Evolutionary conservation across 306 rosid species (phyloP).

Genomic region (Glycine tomentella): DNA sequence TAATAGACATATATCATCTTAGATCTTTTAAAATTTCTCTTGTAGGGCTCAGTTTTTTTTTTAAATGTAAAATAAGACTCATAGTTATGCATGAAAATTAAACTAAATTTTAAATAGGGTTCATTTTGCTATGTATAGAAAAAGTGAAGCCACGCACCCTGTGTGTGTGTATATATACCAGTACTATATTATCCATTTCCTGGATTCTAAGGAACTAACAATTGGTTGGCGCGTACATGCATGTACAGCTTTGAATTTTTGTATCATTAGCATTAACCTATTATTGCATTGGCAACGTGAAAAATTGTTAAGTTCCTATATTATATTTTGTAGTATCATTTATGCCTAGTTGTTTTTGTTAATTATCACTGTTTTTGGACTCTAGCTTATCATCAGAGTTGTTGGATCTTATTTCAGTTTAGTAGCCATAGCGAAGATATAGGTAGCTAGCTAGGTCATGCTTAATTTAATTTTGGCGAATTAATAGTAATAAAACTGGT

Average conservation of each 20-base stretch:
- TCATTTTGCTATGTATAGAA: not conserved
- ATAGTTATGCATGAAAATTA: too few relatives aligned
- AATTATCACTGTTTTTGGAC: not conserved
- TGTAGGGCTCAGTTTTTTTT: too few relatives aligned
- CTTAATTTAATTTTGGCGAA: not conserved
- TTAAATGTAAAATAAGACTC: too few relatives aligned
- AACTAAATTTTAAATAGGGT: too few relatives aligned
- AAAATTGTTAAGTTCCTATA: not conserved
- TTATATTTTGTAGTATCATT: too few relatives aligned
- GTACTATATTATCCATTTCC: not conserved
- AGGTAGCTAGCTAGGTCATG: too few relatives aligned
- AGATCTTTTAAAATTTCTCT: too few relatives aligned
- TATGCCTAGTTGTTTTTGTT: not conserved
- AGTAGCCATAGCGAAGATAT: not conserved
- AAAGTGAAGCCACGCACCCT: not conserved
- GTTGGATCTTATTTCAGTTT: not conserved
- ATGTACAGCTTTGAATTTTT: constrained; percentile 9
- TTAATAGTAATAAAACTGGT: not conserved
- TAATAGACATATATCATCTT: too few relatives aligned
- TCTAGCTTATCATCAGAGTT: not conserved
- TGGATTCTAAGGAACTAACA: not conserved
- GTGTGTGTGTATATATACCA: not conserved
- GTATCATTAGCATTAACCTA: not conserved
- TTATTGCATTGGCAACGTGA: not conserved
- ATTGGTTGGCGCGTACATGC: not conserved